These are phyloP conservation scores for Lycium barbarum DNA, from an alignment of 257 asterid species.

Conservation along the genomic window DNA sequence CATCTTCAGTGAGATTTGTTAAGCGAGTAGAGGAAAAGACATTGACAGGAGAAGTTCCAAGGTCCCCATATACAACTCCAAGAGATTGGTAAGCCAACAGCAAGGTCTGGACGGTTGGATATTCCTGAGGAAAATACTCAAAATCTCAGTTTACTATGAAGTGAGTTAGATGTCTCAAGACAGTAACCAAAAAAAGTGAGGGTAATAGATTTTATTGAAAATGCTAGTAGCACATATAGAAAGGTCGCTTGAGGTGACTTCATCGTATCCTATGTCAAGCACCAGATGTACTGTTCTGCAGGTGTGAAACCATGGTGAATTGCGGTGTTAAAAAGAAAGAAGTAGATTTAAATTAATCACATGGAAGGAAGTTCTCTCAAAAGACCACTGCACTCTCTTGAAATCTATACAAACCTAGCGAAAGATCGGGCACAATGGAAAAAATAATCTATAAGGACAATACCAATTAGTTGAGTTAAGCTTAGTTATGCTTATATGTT, in stretches of 20 bases:
- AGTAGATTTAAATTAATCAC: not conserved
- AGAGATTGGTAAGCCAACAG: slow-evolving; percentile 72
- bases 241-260: not conserved
- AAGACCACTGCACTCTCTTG: not conserved
- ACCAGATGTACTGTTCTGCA: not conserved
- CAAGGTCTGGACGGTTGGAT: slow-evolving; percentile 53
- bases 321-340: not conserved
- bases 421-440: not conserved
- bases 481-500: too few species aligned
- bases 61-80: slow-evolving; percentile 77
- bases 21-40: slow-evolving; percentile 64
- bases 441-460: not conserved
- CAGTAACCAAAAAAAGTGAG: not conserved
- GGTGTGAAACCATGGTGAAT: not conserved
- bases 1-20: slow-evolving; percentile 59
- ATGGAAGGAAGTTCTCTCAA: not conserved
- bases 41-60: slow-evolving; percentile 78
- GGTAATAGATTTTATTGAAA: not conserved
- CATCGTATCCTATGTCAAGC: not conserved
- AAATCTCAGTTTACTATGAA: not conserved
- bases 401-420: slow-evolving; percentile 12
- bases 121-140: slow-evolving; percentile 41
- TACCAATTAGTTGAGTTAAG: not conserved
- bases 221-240: not conserved
- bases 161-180: not conserved